Evolutionary conservation across 257 asterid genomes (phyloP).

Genomic region (Thymus mandschuricus): DNA sequence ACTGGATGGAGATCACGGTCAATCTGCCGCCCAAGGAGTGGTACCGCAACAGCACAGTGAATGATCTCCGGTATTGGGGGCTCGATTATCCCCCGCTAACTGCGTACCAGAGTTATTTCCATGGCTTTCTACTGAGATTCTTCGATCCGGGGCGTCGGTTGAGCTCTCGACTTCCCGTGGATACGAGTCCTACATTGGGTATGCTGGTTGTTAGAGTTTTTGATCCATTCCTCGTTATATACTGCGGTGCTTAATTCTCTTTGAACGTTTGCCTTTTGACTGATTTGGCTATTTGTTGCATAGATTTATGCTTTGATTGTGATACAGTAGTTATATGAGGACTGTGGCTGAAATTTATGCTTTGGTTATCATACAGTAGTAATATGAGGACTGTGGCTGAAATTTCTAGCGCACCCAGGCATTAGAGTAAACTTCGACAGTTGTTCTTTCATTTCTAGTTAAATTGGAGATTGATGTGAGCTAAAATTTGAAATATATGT

Average conservation of each 20-base stretch:
- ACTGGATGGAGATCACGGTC: conserved; percentile 96
- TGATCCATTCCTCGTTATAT: conserved; percentile 3
- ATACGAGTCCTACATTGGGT: conserved; percentile 91
- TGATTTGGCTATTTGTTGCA: background rate
- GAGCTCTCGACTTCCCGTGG: conserved; percentile 67
- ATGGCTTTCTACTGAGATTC: conserved; percentile 58
- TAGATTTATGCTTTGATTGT: conserved; percentile 4
- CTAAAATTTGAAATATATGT: background rate
- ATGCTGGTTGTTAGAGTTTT: conserved; percentile 32
- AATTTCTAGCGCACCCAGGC: background rate
- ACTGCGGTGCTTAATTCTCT: conserved; percentile 5
- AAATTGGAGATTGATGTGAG: conserved; percentile 17
- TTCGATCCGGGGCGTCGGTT: conserved; percentile 78
- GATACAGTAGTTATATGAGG: background rate
- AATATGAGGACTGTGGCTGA: conserved; percentile 16
- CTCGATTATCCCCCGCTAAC: conserved; percentile 96
- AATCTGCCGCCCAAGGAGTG: conserved; percentile 82
- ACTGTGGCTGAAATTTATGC: conserved; percentile 9
- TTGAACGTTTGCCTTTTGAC: background rate
- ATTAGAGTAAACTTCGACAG: background rate
- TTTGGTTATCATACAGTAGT: conserved; percentile 8
- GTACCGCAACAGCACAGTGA: conserved; percentile 72
- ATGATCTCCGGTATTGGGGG: conserved; percentile 91
- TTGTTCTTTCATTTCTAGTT: background rate
- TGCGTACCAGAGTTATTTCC: conserved; percentile 88